Evolutionary conservation across 345 rosid species (phyloP).

Genomic region (Crucihimalaya himalaica): DNA sequence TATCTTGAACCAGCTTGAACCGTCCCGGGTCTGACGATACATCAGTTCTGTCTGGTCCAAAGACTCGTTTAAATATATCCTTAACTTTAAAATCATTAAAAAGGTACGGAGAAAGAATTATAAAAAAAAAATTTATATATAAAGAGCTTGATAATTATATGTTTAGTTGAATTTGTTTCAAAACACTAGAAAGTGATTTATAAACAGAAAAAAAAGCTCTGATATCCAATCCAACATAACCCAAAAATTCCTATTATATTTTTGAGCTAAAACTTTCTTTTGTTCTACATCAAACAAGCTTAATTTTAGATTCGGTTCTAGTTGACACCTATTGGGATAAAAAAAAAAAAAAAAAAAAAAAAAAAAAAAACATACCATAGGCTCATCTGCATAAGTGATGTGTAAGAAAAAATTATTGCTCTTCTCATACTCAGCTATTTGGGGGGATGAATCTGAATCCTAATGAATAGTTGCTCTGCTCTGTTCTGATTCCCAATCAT

Average conservation of each 20-base stretch:
- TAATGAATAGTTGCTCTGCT: conserved; percentile 28
- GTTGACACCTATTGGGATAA: not conserved
- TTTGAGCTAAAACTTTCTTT: not conserved
- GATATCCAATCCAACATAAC: not conserved
- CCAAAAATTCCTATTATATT: not conserved
- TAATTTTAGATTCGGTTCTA: not conserved
- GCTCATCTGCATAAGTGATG: conserved; percentile 3
- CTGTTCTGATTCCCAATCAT: conserved; percentile 36
- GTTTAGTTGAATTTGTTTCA: not conserved
- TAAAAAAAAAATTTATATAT: not conserved
- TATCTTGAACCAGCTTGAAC: conserved; percentile 32
- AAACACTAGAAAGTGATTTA: not conserved
- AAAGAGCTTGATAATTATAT: not conserved
- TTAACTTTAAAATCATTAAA: too few relatives aligned
- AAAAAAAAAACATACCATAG: conserved; percentile 11
- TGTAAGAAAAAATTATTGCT: conserved; percentile 35
- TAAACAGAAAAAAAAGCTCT: not conserved
- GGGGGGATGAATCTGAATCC: conserved; percentile 39
- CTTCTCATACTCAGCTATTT: conserved; percentile 15
- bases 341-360: not conserved
- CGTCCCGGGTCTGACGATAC: conserved; percentile 23
- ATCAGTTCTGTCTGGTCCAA: conserved; percentile 27
- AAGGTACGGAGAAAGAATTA: too few relatives aligned
- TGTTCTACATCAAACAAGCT: not conserved
- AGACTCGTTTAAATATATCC: not conserved